Base-by-base conservation (phyloP, 805 yeast species). In the Blastobotrys terrestris region DNA sequence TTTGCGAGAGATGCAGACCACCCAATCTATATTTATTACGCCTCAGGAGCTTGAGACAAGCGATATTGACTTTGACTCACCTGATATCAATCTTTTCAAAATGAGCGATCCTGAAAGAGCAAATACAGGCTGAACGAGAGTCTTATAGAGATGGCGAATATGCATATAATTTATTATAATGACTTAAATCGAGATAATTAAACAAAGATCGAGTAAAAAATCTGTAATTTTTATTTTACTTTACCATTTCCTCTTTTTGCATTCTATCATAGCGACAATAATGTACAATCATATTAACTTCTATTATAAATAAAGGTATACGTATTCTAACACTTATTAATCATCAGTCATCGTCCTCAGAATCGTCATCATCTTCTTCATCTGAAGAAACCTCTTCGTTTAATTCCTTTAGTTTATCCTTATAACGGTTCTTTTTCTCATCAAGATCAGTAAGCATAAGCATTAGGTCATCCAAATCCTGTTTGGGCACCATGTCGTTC, bases 11-110 rank as follows among this genome's bases (percentile, higher is more conserved):
- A 78, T 81, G 53, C 77, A 84, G 0, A 77, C 81, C 55, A 81
- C 91, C 0, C 99, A 92, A 68, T 85, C 96, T 1, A 84, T 92
- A 4, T 88, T 92, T 59, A 92, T 92, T 45, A 92, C 99, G 0
- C 99, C 99, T 0, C 95, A 90, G 63, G 95, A 89, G 65, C 85
- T 92, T 57, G 81, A 79, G 2, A 74, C 72, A 51, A 75, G 73
- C 42, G 81, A 87, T 1, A 79, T 81, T 18, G 75, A 85, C 44
- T 84, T 82, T n/a, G 82, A 79, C 31, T 69, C 78, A 22, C 81
- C 78, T 40, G 75, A 72, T 18, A 52, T 69, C 15, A 62, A 57
- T 48, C 61, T 69, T 7, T 60, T 58, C 44, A 55, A 67, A 41
- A 62, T 71, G 65, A 57, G 58, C 2, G 71, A 67, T 51, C 74